Evolutionary conservation across 371 early-diverging fungal genomes (phyloP), one percentile per base, ranked within the genome.

Genomic region (Mortierella sp.): DNA sequence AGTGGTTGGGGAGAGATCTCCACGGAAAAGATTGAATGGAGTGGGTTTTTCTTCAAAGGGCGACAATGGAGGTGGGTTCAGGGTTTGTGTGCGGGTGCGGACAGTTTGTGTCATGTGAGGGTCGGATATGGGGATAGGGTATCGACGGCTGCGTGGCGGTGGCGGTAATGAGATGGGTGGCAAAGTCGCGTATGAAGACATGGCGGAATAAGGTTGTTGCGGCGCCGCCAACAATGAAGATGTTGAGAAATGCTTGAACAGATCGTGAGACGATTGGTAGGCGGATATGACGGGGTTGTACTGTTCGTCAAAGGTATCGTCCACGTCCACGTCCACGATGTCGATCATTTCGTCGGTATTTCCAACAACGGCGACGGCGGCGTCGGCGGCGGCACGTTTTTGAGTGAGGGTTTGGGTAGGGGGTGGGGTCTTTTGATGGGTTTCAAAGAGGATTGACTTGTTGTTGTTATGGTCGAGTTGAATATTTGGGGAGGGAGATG

Each of bases 201-300:
- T 14, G 11, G 50, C 50, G 16, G 0, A 16, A 50, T 13, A 16
- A 50, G 16, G 19, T 5, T 60, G 19, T 26, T 34, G 63, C 19
- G 28, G 63, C 4, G 28, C 31, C 16, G 60, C 14, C 19, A 14
- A 10, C 3, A 26, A 6, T 16, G 31, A 13, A 16, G 28, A 10
- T 9, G 45, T 16, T 11, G 38, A 38, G 34, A 34, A 50, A 26
- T 54, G 16, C 10, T 73, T 80, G 63, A 83, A 80, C 2, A 83
- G 38, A 8, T 63, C 74, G 3, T 80, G 81, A 0, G 76, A 68
- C 14, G 80, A 70, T 26, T 76, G 65, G 50, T 76, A 75, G 0
- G 78, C 44, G 14, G 84, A 78, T 26, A 76, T 31, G 45, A 76
- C 74, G 1, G 83, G 77, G 55, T 76, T 76, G 48, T 83, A 83